Base-by-base conservation (phyloP, 495 filamentous ascomycete species). In the Xeromyces bisporus region DNA sequence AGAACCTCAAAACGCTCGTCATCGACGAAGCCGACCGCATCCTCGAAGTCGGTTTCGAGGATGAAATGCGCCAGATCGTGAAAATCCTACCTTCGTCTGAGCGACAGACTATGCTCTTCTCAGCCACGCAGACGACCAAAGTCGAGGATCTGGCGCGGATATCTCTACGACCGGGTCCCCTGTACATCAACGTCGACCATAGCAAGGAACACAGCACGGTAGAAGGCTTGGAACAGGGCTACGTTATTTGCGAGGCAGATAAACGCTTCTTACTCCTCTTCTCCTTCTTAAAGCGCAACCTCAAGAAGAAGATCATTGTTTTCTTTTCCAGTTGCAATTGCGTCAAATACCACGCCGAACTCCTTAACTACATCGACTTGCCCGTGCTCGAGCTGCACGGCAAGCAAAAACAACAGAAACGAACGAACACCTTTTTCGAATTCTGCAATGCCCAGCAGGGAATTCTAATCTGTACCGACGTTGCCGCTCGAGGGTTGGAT, bases 371-470 rank as follows among this genome's bases (percentile, higher is more conserved):
- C 53, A 94, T 96, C 36, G 89, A 97, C 52, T 67, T 96, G 6
- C 87, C 81, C 12, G 86, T 91, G n/a, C 44, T 58, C 26, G 57
- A 51, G 36, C 50, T 74, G 18, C 84, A 93, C 52, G 87, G 87
- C 31, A 93, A 94, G 54, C 82, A 92, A 56, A 96, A 96, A 57
- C 89, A 96, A 55, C 80, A 93, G 50, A 92, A 91, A 52, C 77
- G 89, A 3, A 97, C 89, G 28, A 91, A 89, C 47, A 92, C 83
- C 0, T 97, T 97, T 58, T 97, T 96, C 56, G 87, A 94, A 43
- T 97, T 96, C 62, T 85, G 80, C 56, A 97, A 97, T 51, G 86
- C 89, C 5, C 76, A 68, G 33, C 75, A 80, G 31, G 89, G 89
- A 7, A 92, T 79, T 3, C 56, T 97, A 24, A 85, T 97, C 40